Conservation (phyloP, 2,329 filamentous ascomycete genomes). For the Aspergillus novofumigatus region DNA sequence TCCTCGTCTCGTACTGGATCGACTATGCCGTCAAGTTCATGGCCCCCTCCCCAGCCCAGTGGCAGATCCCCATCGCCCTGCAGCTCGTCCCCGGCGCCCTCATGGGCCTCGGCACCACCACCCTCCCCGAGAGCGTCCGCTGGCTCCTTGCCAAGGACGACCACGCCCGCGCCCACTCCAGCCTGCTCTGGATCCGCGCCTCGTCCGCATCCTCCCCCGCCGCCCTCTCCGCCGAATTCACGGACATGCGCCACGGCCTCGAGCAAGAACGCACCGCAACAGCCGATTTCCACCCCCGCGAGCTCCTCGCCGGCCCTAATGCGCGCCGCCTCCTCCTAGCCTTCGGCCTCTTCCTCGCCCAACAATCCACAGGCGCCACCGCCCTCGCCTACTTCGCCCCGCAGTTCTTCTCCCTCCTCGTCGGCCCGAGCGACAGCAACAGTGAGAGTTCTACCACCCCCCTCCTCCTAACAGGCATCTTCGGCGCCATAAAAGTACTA, state of each 20-base stretch:
- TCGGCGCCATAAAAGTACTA: slow-evolving; percentile 51
- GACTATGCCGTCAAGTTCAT: slow-evolving; percentile 43
- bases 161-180: slow-evolving; percentile 44
- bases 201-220: too few species aligned
- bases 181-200: slow-evolving; percentile 52
- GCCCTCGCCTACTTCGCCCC: slow-evolving; percentile 54
- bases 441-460: slow-evolving; percentile 36
- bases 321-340: slow-evolving; percentile 43
- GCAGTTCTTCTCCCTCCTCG: slow-evolving; percentile 52
- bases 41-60: slow-evolving; percentile 39
- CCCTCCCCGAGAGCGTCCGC: slow-evolving; percentile 47
- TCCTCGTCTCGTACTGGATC: slow-evolving; percentile 52
- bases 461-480: slow-evolving; percentile 51
- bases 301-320: slow-evolving; percentile 46
- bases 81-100: slow-evolving; percentile 47
- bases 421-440: slow-evolving; percentile 38
- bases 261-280: slow-evolving; percentile 44
- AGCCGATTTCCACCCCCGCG: slow-evolving; percentile 41
- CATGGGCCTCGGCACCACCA: slow-evolving; percentile 48
- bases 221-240: slow-evolving; percentile 44
- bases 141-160: slow-evolving; percentile 49
- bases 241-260: slow-evolving; percentile 48
- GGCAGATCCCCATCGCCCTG: slow-evolving; percentile 54
- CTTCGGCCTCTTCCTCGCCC: slow-evolving; percentile 47
- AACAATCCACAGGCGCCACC: slow-evolving; percentile 53